Evolutionary conservation across 768 basidiomycete species (phyloP).

Genomic region (Boletus rubescentipes): DNA sequence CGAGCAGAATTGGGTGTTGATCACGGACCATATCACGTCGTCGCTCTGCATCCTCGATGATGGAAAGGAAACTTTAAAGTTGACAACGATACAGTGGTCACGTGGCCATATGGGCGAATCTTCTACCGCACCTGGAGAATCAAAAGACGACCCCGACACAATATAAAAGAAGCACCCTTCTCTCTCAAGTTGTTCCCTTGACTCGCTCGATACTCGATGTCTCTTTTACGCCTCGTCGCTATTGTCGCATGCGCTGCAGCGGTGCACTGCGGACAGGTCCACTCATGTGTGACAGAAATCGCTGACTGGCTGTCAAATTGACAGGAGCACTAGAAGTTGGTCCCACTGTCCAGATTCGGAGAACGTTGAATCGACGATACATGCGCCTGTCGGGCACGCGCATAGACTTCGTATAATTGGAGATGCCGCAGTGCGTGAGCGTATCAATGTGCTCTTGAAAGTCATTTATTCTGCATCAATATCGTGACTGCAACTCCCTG

Average conservation of each 20-base stretch:
- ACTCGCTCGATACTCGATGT: neutral
- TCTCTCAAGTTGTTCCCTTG: too few relatives aligned
- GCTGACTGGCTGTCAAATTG: too few relatives aligned
- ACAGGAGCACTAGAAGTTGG: neutral
- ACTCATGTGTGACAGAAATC: too few relatives aligned
- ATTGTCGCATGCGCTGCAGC: conserved; percentile 1
- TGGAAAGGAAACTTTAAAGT: neutral
- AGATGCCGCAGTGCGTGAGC: too few relatives aligned
- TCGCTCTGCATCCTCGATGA: conserved; percentile 73
- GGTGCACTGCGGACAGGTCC: neutral
- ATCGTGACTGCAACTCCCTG: too few relatives aligned
- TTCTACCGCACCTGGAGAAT: too few relatives aligned
- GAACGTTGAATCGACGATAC: neutral
- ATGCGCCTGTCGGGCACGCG: too few relatives aligned
- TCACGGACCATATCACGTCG: conserved; percentile 98
- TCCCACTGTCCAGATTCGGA: neutral
- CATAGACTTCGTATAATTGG: too few relatives aligned
- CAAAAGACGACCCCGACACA: neutral
- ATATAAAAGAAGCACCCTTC: neutral
- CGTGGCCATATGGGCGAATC: conserved; percentile 1
- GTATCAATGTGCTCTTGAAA: too few relatives aligned
- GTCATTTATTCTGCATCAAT: too few relatives aligned
- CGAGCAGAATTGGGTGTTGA: conserved; percentile 94
- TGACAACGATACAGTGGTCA: conserved; percentile 1
- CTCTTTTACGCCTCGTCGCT: neutral